Percentiles rank a stretch among this genome's conserved stretches.
These are phyloP conservation scores for Penicillium coffeae DNA, from an alignment of 495 filamentous ascomycete species.

Conservation along the genomic window DNA sequence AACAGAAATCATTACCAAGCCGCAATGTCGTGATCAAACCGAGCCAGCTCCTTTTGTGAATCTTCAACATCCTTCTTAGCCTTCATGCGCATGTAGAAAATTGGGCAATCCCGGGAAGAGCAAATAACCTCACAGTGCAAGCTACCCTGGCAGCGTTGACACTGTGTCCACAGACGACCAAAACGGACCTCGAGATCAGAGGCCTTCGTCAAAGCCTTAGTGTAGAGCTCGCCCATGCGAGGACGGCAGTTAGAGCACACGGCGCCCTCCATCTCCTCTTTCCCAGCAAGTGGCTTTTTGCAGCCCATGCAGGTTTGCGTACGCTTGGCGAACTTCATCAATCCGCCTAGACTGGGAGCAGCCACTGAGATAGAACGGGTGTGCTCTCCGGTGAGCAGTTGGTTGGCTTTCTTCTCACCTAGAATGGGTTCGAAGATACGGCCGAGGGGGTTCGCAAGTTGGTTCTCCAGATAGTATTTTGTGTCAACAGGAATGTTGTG, in stretches of 20 bases:
- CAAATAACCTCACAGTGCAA: conserved; percentile 98
- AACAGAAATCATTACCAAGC: conserved; percentile 45
- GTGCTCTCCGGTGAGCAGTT: conserved; percentile 82
- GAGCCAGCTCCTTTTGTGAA: conserved; percentile 78
- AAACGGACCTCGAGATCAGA: conserved; percentile 92
- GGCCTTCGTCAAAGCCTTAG: conserved; percentile 80
- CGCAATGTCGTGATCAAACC: conserved; percentile 81
- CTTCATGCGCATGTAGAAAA: conserved; percentile 99
- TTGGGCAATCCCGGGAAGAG: conserved; percentile 91
- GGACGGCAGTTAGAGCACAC: conserved; percentile 83
- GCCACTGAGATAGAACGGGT: conserved; percentile 88
- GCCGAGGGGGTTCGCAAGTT: conserved; percentile 87
- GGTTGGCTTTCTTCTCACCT: conserved; percentile 81
- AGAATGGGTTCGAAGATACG: conserved; percentile 98
- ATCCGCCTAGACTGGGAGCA: conserved; percentile 80
- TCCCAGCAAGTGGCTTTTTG: conserved; percentile 84
- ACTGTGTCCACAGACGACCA: conserved; percentile 94
- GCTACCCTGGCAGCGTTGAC: conserved; percentile 95
- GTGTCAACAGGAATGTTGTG: conserved; percentile 98
- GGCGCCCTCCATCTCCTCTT: conserved; percentile 76
- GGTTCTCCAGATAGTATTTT: conserved; percentile 98
- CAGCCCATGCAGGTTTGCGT: conserved; percentile 98
- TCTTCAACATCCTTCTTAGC: conserved; percentile 99
- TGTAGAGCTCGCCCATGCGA: conserved; percentile 87
- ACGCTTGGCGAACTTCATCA: conserved; percentile 98